Evolutionary conservation across 1,139 yeast genomes (phyloP), one percentile per base, ranked within the genome.

Genomic region (Taphrina wiesneri): DNA sequence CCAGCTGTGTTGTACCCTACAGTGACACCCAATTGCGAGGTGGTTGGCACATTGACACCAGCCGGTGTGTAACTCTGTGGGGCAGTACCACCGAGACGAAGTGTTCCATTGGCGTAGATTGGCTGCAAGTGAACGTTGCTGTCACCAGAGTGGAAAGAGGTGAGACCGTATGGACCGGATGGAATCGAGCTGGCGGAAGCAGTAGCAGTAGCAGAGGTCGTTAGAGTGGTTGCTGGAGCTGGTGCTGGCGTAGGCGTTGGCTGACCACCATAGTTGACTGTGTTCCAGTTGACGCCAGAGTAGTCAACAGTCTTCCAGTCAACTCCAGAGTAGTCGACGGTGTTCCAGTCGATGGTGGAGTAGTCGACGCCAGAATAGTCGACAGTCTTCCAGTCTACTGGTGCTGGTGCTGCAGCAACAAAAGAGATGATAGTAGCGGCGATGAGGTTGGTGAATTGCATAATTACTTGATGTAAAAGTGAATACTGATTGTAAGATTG

Each of bases 341-440:
- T 36, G 9, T 34, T 47, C 47, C 45, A 59, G 62, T 57, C 62
- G 13, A 57, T 45, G 39, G 25, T 26, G 43, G 45, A 21, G 56
- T 34, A 57, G 57, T 60, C 49, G 23, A 57, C 56, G 3, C 30
- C 43, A 23, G 28, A 23, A 21, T 41, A 57, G 56, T 57, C 63
- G 21, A 56, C 43, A 13, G 45, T 45, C 21, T 19, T 30, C 47
- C 47, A 54, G 59, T 54, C 59, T 26, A 56, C 61, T n/a, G 59
- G 59, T 9, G 59, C 59, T n/a, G 56, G 56, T 6, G 49, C 60
- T n/a, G 64, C 64, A 13, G 64, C 56, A 17, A 45, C 64, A 34
- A 60, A 60, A 15, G 64, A 43, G 43, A 60, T 39, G 57, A 60
- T 60, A 41, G 56, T 36, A 15, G 64, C 41, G 26, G 64, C 64